Evolutionary conservation across 2,329 filamentous ascomycete genomes (phyloP).

Genomic region (Sordariomycetes sp.): DNA sequence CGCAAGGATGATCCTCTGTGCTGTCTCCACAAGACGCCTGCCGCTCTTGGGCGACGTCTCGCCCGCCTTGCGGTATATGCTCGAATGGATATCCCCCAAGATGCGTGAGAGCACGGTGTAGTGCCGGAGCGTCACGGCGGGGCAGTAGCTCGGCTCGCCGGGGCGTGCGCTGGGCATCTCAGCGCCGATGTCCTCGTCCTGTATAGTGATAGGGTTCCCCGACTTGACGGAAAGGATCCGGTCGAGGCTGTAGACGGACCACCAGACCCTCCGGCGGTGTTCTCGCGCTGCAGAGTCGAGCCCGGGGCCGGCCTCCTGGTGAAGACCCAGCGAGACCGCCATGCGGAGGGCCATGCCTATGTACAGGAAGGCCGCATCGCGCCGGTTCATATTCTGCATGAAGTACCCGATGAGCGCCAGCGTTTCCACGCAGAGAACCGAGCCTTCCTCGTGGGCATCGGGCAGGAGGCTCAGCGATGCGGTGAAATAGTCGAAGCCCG

Average conservation of each 20-base stretch:
- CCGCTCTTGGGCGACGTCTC: constrained; percentile 26
- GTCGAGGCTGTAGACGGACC: constrained; percentile 45
- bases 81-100: constrained; percentile 32
- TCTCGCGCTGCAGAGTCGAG: constrained; percentile 31
- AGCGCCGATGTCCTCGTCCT: constrained; percentile 41
- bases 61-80: constrained; percentile 35
- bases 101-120: constrained; percentile 43
- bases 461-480: constrained; percentile 39
- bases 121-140: constrained; percentile 34
- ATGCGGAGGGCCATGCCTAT: constrained; percentile 43
- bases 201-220: constrained; percentile 42
- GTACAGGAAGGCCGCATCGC: constrained; percentile 44
- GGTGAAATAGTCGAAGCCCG: constrained; percentile 44
- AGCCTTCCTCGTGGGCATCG: constrained; percentile 43
- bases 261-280: constrained; percentile 41
- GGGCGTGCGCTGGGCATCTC: constrained; percentile 21
- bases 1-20: constrained; percentile 36
- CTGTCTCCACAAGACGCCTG: constrained; percentile 33
- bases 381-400: constrained; percentile 44
- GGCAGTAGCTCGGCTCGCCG: constrained; percentile 27
- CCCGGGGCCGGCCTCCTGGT: constrained; percentile 31
- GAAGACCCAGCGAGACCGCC: constrained; percentile 45
- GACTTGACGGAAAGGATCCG: constrained; percentile 41
- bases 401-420: constrained; percentile 44
- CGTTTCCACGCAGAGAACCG: constrained; percentile 42